phyloP scores from a whole-genome alignment of 768 basidiomycete genomes.

The Austroboletus festivus region DNA sequence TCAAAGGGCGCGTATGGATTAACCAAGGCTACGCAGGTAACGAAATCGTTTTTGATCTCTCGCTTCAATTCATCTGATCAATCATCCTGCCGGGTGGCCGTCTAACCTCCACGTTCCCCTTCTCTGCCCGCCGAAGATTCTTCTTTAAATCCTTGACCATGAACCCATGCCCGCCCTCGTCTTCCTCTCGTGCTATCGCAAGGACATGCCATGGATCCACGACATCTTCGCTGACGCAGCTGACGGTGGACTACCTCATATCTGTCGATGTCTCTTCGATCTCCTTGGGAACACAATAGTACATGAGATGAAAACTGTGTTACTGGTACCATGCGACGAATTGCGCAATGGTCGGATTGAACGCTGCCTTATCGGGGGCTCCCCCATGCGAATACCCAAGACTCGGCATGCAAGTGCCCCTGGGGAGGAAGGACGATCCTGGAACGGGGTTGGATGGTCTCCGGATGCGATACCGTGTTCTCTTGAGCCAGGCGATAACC shows the following conservation, averaged over 20 bases:
- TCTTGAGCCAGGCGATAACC: constrained; percentile 70
- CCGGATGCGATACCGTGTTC: constrained; percentile 52
- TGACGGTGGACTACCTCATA: constrained; percentile 56
- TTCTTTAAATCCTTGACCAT: constrained; percentile 58
- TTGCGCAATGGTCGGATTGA: constrained; percentile 33
- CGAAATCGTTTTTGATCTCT: constrained; percentile 50
- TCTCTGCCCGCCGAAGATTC: constrained; percentile 58
- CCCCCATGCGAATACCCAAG: constrained; percentile 61
- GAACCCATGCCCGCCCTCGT: constrained; percentile 35
- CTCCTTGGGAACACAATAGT: constrained; percentile 54
- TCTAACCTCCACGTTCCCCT: constrained; percentile 47
- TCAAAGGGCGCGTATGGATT: constrained; percentile 39
- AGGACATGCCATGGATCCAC: constrained; percentile 48
- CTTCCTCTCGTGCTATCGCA: constrained; percentile 36
- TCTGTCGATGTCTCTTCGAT: constrained; percentile 51
- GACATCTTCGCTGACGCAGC: constrained; percentile 62
- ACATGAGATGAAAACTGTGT: constrained; percentile 51
- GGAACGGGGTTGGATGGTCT: constrained; percentile 24
- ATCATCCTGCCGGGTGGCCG: constrained; percentile 39
- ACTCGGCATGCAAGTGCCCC: constrained; percentile 53
- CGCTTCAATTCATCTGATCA: constrained; percentile 44
- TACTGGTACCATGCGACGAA: constrained; percentile 45
- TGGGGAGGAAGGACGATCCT: constrained; percentile 44
- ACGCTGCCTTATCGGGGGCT: constrained; percentile 45
- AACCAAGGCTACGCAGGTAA: constrained; percentile 39